These are phyloP conservation scores for Ilyonectria robusta DNA, from an alignment of 2,329 filamentous ascomycete genomes.

Conservation along the genomic window DNA sequence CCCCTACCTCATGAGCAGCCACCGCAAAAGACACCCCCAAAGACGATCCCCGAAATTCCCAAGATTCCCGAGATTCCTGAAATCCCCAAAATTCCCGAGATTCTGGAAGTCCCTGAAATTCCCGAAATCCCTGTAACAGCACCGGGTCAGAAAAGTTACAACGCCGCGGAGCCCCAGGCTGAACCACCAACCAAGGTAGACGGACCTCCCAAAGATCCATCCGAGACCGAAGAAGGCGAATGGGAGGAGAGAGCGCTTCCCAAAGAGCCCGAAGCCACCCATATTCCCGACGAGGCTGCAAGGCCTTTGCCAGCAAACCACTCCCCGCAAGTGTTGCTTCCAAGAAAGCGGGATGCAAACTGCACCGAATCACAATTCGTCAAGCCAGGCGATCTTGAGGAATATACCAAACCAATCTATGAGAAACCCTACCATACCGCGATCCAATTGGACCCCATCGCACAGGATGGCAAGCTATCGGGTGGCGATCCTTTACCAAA, in stretches of 20 bases:
- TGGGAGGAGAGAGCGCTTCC: conserved; percentile 59
- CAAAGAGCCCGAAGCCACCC: conserved; percentile 50
- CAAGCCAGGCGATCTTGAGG: conserved; percentile 58
- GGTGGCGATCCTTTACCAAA: conserved; percentile 40
- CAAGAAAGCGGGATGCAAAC: conserved; percentile 59
- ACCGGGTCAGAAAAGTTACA: conserved; percentile 28
- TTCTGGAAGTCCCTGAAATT: neutral
- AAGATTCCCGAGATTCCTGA: conserved; percentile 22
- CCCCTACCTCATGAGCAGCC: conserved; percentile 50
- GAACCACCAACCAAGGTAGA: conserved; percentile 25
- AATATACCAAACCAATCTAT: conserved; percentile 60
- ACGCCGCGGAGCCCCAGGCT: conserved; percentile 13
- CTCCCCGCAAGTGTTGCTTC: conserved; percentile 61
- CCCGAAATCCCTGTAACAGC: conserved; percentile 22
- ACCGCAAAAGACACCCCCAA: neutral
- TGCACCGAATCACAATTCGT: conserved; percentile 62
- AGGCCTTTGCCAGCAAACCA: conserved; percentile 60
- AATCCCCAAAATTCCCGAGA: no score
- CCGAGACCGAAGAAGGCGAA: conserved; percentile 52
- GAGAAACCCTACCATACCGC: conserved; percentile 57
- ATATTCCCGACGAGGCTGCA: conserved; percentile 62
- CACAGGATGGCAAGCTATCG: conserved; percentile 42
- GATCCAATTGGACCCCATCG: conserved; percentile 61
- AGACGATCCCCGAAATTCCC: conserved; percentile 21
- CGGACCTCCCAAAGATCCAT: conserved; percentile 20